These are phyloP conservation scores for Cyclotella sp. DNA, from an alignment of 108 stramenopile genomes.

Conservation along the genomic window DNA sequence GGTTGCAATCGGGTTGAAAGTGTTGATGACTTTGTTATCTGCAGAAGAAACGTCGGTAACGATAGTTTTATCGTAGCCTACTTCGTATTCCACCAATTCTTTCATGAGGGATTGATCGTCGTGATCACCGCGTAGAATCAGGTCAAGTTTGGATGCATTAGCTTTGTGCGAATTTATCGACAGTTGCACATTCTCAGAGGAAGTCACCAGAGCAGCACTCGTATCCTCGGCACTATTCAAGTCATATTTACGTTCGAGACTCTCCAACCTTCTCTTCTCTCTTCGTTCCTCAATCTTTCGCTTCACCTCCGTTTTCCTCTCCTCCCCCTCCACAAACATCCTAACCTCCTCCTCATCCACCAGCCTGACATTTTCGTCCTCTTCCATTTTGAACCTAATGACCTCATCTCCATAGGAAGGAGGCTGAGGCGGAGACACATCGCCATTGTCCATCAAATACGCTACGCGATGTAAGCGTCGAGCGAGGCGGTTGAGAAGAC, in stretches of 20 bases:
- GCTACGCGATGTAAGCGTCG: constrained; percentile 75
- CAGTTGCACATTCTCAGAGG: neutral
- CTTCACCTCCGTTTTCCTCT: constrained; percentile 9
- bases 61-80: constrained; percentile 41
- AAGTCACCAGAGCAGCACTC: neutral
- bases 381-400: constrained; percentile 22
- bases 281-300: constrained; percentile 13
- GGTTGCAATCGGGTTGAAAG: constrained; percentile 22
- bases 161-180: neutral
- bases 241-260: neutral
- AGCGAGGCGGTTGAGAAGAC: constrained; percentile 70
- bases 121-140: constrained; percentile 33
- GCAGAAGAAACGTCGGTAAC: neutral
- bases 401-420: constrained; percentile 47
- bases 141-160: constrained; percentile 1
- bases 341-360: constrained; percentile 18
- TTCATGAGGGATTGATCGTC: constrained; percentile 40
- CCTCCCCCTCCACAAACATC: constrained; percentile 26
- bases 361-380: constrained; percentile 9
- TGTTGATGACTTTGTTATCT: neutral
- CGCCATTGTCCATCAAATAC: constrained; percentile 65
- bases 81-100: constrained; percentile 40
- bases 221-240: neutral
- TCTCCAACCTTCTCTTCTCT: neutral
- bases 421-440: constrained; percentile 23